Conservation (phyloP, 768 basidiomycete genomes). For the Mycena latifolia region DNA sequence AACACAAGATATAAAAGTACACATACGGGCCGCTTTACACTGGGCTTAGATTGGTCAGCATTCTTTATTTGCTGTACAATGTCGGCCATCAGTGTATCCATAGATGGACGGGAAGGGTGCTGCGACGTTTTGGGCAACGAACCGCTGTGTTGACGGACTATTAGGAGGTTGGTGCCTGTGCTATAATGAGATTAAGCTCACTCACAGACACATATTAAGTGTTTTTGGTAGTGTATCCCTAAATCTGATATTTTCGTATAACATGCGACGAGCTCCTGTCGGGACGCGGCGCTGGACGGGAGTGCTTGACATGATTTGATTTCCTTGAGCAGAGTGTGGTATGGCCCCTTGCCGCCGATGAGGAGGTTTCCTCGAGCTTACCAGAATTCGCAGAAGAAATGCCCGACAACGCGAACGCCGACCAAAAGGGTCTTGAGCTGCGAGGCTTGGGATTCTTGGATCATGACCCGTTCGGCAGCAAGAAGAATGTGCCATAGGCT, state of each 20-base stretch:
- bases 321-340: conserved; percentile 3
- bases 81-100: conserved; percentile 3
- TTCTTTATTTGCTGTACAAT: conserved; percentile 5
- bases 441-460: neutral
- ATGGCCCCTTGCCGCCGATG: conserved; percentile 6
- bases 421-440: conserved; percentile 9
- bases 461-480: conserved; percentile 6
- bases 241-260: conserved; percentile 3
- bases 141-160: conserved; percentile 10
- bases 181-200: neutral
- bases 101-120: conserved; percentile 10
- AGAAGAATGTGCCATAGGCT: conserved; percentile 6
- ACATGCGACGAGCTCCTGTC: neutral
- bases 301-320: conserved; percentile 6
- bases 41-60: neutral
- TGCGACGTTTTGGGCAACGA: neutral
- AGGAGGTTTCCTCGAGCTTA: neutral
- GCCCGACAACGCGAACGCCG: conserved; percentile 18
- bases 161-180: neutral
- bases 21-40: neutral
- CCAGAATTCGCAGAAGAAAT: conserved; percentile 21
- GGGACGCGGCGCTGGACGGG: conserved; percentile 6
- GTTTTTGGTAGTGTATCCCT: conserved; percentile 19
- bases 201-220: conserved; percentile 12
- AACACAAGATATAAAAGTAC: neutral